Evolutionary conservation across 1,139 yeast species (phyloP).

Genomic region (Hansenula lynferdii): DNA sequence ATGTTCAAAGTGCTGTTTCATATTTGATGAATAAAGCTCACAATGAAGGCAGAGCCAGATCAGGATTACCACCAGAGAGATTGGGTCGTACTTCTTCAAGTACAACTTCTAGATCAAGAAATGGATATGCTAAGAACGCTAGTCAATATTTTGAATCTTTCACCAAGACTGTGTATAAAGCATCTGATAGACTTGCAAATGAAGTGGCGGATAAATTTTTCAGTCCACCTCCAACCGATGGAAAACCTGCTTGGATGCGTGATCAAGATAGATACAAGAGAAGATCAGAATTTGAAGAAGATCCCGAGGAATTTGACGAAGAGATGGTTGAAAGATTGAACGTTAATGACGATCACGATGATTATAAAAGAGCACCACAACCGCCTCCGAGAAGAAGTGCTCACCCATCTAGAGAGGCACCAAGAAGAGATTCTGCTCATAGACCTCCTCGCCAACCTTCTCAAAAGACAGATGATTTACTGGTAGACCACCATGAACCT

Average conservation of each 20-base stretch:
- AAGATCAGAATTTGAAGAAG: conserved; percentile 13
- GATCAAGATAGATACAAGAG: conserved; percentile 43
- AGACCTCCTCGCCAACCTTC: too few species aligned
- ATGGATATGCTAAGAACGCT: conserved; percentile 1
- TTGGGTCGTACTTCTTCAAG: background rate
- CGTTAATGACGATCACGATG: background rate
- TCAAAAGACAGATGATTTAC: too few species aligned
- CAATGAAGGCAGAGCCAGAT: conserved; percentile 24
- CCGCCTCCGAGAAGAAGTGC: conserved; percentile 11
- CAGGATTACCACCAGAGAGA: conserved; percentile 14
- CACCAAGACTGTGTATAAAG: conserved; percentile 15
- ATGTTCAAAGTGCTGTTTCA: conserved; percentile 64
- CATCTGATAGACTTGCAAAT: conserved; percentile 39
- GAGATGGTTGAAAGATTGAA: conserved; percentile 12
- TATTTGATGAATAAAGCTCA: conserved; percentile 60
- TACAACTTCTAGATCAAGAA: background rate
- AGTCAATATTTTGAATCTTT: conserved; percentile 19
- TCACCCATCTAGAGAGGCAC: conserved; percentile 9
- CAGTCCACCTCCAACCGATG: conserved; percentile 55
- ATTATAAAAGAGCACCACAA: conserved; percentile 5
- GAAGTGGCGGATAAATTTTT: conserved; percentile 62
- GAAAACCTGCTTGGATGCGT: conserved; percentile 79
- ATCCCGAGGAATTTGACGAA: conserved; percentile 16
- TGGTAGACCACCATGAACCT: conserved; percentile 4
- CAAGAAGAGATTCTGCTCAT: too few species aligned